phyloP scores from a whole-genome alignment of 495 filamentous ascomycete genomes.

The Podospora conica region DNA sequence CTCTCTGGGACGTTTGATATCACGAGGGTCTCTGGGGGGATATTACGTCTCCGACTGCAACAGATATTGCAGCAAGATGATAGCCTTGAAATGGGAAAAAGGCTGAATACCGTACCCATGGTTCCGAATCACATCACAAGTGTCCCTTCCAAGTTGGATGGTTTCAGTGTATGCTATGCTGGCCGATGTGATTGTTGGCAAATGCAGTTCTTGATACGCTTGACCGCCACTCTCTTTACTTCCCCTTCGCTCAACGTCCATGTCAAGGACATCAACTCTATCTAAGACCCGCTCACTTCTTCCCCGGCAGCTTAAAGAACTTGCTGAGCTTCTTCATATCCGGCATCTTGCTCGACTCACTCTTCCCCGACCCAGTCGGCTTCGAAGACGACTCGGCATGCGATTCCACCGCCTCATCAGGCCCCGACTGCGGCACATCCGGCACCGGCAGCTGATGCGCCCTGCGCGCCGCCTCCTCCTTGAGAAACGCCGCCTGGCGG shows the following conservation, averaged over 20 bases:
- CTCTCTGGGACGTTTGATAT: constrained; percentile 11
- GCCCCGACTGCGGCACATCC: constrained; percentile 34
- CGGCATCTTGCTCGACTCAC: constrained; percentile 35
- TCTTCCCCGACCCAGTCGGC: constrained; percentile 41
- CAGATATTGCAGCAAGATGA: constrained; percentile 1
- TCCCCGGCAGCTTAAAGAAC: constrained; percentile 61
- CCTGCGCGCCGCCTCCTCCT: constrained; percentile 55
- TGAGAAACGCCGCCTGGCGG: constrained; percentile 53
- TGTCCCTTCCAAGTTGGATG: background rate
- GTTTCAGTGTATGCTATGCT: background rate
- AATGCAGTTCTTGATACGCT: background rate
- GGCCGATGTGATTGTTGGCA: background rate
- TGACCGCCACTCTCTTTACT: background rate
- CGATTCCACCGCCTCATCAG: constrained; percentile 34
- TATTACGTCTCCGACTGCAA: constrained; percentile 5
- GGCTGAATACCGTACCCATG: constrained; percentile 2
- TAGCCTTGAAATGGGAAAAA: constrained; percentile 14
- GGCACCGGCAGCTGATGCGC: constrained; percentile 58
- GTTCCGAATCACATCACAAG: background rate
- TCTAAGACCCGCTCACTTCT: constrained; percentile 33
- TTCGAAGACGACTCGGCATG: constrained; percentile 24
- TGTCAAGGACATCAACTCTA: background rate
- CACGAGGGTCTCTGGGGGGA: constrained; percentile 11
- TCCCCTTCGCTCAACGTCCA: background rate
- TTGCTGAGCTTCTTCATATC: constrained; percentile 55